phyloP scores from a whole-genome alignment of 129 eudicot species.

The Calendula officinalis region DNA sequence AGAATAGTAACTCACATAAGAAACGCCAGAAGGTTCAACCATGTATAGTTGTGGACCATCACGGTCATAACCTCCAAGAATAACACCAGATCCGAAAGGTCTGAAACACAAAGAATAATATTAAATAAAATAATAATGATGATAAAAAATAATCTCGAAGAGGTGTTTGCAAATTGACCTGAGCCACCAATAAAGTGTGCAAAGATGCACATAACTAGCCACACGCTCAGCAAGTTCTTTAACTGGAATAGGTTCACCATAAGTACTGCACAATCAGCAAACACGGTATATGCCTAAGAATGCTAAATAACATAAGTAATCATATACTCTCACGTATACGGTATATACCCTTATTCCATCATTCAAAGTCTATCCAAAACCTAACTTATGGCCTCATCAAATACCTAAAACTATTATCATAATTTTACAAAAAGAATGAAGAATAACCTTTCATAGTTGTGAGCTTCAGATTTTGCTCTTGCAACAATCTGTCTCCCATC shows the following conservation, averaged over 20 bases:
- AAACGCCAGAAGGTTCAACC: slow-evolving; percentile 98
- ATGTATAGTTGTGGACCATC: slow-evolving; percentile 95
- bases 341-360: background rate
- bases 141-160: background rate
- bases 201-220: slow-evolving; percentile 93
- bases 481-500: slow-evolving; percentile 98
- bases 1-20: slow-evolving; percentile 68
- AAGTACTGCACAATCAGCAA: slow-evolving; percentile 47
- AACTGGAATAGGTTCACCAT: slow-evolving; percentile 92
- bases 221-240: slow-evolving; percentile 97
- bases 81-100: slow-evolving; percentile 95
- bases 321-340: background rate
- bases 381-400: slow-evolving; percentile 8
- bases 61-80: slow-evolving; percentile 96
- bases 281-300: background rate
- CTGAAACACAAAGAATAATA: slow-evolving; percentile 44
- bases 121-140: background rate
- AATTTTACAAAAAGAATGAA: background rate
- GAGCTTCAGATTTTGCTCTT: slow-evolving; percentile 90
- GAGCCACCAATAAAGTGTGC: slow-evolving; percentile 99
- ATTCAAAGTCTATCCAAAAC: background rate
- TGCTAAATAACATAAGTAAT: slow-evolving; percentile 8
- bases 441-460: slow-evolving; percentile 77
- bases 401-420: background rate
- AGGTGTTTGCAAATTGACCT: slow-evolving; percentile 43